Base-by-base conservation (phyloP, 1,139 yeast genomes). In the Spathaspora sp. region DNA sequence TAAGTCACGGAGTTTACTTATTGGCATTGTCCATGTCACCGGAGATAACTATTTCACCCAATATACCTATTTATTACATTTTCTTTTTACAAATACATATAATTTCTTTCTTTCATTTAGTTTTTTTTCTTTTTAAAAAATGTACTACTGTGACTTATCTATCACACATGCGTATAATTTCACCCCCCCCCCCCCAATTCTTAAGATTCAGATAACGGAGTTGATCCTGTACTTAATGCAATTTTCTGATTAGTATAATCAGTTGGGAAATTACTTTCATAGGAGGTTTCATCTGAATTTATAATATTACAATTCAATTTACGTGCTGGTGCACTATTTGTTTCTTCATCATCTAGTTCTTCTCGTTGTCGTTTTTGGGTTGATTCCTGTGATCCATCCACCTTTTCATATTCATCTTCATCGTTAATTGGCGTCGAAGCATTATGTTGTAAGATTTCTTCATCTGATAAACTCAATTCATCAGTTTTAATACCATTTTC, bases 381-480 rank as follows among this genome's bases (percentile, higher is more conserved):
- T 11, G 13, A n/a, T 27, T 27, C 31, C 6, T 27, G 13, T 9
- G 27, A 9, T 4, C 9, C 27, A 11, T 11, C 26, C 33, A n/a
- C 38, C 47, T 48, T 24, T 37, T 16, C 57, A 29, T 56, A 53
- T 31, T 52, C 47, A 40, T 51, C 56, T 8, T 58, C 63, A 9
- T 58, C 60, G 31, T 53, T 51, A 9, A 64, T 51, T 1, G 72
- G 72, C 1, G 70, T 65, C 4, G 70, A 66, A 0, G 58, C 64
- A 42, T 59, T 56, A 40, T 58, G 59, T 15, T 53, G 57, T 37
- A 56, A 47, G n/a, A 47, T 46, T 3, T 62, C 68, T 6, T 60
- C 66, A n/a, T 60, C 67, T 7, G 61, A 59, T 23, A 57, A 48
- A 41, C 59, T 56, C n/a, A 58, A 47, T n/a, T 58, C 62, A 24